Conservation (phyloP, 345 rosid genomes). For the Streptanthus diversifolius region DNA sequence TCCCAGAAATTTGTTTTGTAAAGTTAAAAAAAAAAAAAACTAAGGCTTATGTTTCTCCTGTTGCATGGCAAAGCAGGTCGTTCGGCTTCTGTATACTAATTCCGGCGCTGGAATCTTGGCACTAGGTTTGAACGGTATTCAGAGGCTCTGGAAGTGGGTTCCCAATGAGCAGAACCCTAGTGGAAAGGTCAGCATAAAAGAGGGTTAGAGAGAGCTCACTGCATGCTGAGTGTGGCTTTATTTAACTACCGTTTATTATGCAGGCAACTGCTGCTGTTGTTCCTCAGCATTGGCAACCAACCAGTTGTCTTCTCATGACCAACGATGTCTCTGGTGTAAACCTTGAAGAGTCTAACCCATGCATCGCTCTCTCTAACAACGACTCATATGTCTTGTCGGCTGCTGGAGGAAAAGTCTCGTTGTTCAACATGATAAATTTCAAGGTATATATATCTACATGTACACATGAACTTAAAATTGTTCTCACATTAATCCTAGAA, state of each 20-base stretch:
- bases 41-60: constrained; percentile 1
- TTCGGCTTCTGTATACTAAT: constrained; percentile 82
- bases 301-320: constrained; percentile 83
- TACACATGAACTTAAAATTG: not conserved
- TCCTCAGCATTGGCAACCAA: constrained; percentile 93
- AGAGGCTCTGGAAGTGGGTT: constrained; percentile 78
- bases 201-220: not conserved
- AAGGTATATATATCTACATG: constrained; percentile 44
- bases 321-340: constrained; percentile 76
- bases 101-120: constrained; percentile 81
- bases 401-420: constrained; percentile 81
- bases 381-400: constrained; percentile 94
- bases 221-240: not conserved
- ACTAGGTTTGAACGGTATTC: constrained; percentile 71
- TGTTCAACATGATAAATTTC: constrained; percentile 92
- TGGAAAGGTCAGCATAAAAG: constrained; percentile 58
- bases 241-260: not conserved
- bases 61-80: constrained; percentile 49
- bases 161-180: constrained; percentile 72
- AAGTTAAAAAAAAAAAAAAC: not conserved
- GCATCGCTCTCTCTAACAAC: constrained; percentile 91
- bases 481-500: not conserved
- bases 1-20: not conserved
- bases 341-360: constrained; percentile 76
- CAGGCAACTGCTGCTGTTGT: constrained; percentile 70